These are phyloP conservation scores for Microdochium paspali DNA, from an alignment of 2,329 filamentous ascomycete species.

Conservation along the genomic window DNA sequence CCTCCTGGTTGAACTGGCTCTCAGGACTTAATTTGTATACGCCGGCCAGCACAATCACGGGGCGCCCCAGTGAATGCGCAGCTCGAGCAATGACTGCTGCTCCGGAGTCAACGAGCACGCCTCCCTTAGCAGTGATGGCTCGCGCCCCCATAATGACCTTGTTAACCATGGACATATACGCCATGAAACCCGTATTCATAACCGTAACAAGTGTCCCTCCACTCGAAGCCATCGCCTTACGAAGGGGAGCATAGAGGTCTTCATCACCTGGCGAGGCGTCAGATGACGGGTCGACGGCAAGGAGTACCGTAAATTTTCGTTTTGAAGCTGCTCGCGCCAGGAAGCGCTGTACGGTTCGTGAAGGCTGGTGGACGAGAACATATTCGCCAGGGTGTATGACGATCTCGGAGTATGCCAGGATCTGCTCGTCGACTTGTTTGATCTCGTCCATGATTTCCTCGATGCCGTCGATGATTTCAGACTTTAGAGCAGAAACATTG, in stretches of 20 bases:
- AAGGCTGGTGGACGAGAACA: slow-evolving; percentile 82
- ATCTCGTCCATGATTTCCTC: slow-evolving; percentile 95
- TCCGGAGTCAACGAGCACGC: slow-evolving; percentile 76
- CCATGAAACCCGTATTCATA: slow-evolving; percentile 77
- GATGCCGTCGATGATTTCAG: slow-evolving; percentile 89
- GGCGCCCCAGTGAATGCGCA: slow-evolving; percentile 70
- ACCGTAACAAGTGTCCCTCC: slow-evolving; percentile 80
- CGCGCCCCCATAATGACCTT: slow-evolving; percentile 89
- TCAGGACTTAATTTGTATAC: slow-evolving; percentile 92
- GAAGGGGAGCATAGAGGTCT: slow-evolving; percentile 44
- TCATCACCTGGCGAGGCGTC: slow-evolving; percentile 20
- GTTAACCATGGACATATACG: slow-evolving; percentile 90
- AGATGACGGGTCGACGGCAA: slow-evolving; percentile 55
- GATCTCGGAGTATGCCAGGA: slow-evolving; percentile 77
- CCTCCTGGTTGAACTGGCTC: slow-evolving; percentile 74
- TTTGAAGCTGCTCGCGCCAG: slow-evolving; percentile 79
- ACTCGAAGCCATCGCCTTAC: slow-evolving; percentile 66
- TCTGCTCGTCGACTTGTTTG: slow-evolving; percentile 84
- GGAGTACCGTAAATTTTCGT: slow-evolving; percentile 83
- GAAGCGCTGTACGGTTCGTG: slow-evolving; percentile 81
- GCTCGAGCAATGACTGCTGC: slow-evolving; percentile 75
- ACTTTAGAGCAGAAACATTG: slow-evolving; percentile 62
- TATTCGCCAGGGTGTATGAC: slow-evolving; percentile 92
- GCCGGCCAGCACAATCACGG: slow-evolving; percentile 81
- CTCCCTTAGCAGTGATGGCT: slow-evolving; percentile 80